phyloP scores from a whole-genome alignment of 108 stramenopile species.

The Heterococcus sp. region DNA sequence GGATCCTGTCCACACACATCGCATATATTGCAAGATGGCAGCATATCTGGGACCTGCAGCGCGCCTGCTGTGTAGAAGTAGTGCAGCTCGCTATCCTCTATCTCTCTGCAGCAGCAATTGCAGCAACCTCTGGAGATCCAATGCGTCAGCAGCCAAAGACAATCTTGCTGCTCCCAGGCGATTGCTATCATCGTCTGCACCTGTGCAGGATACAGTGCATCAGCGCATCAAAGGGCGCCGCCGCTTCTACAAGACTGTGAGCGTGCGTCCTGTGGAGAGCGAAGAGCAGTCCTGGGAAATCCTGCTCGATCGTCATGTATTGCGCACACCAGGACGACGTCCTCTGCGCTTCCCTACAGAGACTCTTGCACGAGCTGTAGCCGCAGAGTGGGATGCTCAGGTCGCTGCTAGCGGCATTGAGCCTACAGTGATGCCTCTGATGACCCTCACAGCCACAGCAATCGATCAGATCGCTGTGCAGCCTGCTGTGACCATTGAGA shows the following conservation, averaged over 20 bases:
- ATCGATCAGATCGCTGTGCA: slow-evolving; percentile 66
- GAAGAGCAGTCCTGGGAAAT: slow-evolving; percentile 10
- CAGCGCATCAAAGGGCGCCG: slow-evolving; percentile 46
- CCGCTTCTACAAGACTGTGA: slow-evolving; percentile 51
- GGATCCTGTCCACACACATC: no score
- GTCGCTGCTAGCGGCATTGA: slow-evolving; percentile 51
- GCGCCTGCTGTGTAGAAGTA: no score
- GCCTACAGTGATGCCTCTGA: slow-evolving; percentile 94
- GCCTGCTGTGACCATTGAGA: slow-evolving; percentile 27
- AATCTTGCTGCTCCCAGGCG: no score
- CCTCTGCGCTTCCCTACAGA: slow-evolving; percentile 66
- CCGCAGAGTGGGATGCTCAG: slow-evolving; percentile 91
- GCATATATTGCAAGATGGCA: no score
- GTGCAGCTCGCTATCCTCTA: no score
- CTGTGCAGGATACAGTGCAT: slow-evolving; percentile 12
- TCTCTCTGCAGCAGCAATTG: no score
- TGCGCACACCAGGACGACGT: slow-evolving; percentile 36
- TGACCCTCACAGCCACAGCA: slow-evolving; percentile 71
- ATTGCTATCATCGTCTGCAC: no score
- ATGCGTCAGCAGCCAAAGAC: no score
- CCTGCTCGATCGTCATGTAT: slow-evolving; percentile 16
- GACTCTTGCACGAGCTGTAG: slow-evolving; percentile 74
- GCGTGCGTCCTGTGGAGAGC: slow-evolving; percentile 9
- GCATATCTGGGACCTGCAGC: no score
- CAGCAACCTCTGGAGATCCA: no score